These are phyloP conservation scores for Apostasia shenzhenica DNA, from an alignment of 106 monocot genomes.

Conservation along the genomic window DNA sequence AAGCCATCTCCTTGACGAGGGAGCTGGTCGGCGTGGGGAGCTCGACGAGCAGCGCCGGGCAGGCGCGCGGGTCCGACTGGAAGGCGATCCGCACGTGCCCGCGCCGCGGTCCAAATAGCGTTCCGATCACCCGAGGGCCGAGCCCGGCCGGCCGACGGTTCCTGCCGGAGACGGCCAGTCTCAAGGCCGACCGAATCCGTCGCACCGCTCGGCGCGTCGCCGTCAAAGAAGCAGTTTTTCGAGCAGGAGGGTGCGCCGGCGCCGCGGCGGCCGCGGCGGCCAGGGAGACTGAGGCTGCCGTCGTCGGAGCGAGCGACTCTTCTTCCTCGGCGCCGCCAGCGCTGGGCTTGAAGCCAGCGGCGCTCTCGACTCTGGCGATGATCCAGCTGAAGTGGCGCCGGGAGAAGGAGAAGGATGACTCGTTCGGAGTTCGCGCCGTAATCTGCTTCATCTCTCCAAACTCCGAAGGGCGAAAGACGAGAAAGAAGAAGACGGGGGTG, in stretches of 20 bases:
- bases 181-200: background rate
- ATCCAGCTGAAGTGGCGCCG: constrained; percentile 34
- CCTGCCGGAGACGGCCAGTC: background rate
- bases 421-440: constrained; percentile 34
- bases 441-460: constrained; percentile 23
- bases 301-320: background rate
- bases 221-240: background rate
- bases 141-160: background rate
- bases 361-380: constrained; percentile 1
- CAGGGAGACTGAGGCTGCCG: background rate
- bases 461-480: background rate
- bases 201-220: background rate
- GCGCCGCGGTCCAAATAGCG: constrained; percentile 6
- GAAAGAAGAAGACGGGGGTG: background rate
- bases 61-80: constrained; percentile 5
- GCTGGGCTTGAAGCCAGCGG: background rate
- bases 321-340: background rate
- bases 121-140: constrained; percentile 6
- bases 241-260: no score
- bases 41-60: constrained; percentile 27
- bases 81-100: constrained; percentile 16
- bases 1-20: constrained; percentile 49
- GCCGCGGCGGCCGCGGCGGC: background rate
- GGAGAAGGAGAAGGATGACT: constrained; percentile 57
- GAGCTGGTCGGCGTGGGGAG: constrained; percentile 34